A percentile compares a stretch with the other conserved stretches of the same genome.
These are phyloP conservation scores for Metschnikowia lunata DNA, from an alignment of 805 yeast genomes.

Conservation along the genomic window DNA sequence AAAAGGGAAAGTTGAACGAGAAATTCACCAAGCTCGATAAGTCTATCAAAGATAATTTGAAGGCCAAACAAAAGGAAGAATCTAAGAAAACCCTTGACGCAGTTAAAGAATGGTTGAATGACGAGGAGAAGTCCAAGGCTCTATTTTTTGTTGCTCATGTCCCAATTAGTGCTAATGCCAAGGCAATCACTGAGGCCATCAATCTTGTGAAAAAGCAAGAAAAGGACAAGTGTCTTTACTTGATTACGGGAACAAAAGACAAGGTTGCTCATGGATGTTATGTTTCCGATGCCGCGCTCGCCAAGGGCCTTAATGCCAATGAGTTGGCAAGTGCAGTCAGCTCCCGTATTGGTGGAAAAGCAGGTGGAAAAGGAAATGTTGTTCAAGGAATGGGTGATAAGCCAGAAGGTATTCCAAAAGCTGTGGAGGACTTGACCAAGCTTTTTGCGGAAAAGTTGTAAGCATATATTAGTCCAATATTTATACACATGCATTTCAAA, in stretches of 20 bases:
- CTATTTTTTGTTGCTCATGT: constrained; percentile 63
- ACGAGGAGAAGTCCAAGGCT: constrained; percentile 42
- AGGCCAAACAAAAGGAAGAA: constrained; percentile 84
- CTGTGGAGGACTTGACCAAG: constrained; percentile 65
- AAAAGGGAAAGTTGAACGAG: constrained; percentile 70
- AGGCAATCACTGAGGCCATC: constrained; percentile 91
- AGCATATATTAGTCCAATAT: constrained; percentile 2
- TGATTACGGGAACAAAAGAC: constrained; percentile 65
- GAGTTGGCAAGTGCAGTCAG: constrained; percentile 72
- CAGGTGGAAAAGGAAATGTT: constrained; percentile 96
- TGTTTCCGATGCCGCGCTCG: constrained; percentile 65
- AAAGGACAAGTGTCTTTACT: constrained; percentile 70
- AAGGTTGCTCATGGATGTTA: constrained; percentile 96
- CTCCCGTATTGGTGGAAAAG: constrained; percentile 84
- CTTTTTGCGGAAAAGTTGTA: constrained; percentile 57
- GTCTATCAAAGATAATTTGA: constrained; percentile 80
- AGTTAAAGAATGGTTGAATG: constrained; percentile 63
- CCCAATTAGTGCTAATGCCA: constrained; percentile 75
- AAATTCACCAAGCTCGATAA: constrained; percentile 79
- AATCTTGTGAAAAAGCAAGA: constrained; percentile 73
- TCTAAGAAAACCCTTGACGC: constrained; percentile 74
- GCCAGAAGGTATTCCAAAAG: constrained; percentile 61
- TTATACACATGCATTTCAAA: neutral
- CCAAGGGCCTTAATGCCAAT: constrained; percentile 68
- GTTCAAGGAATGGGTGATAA: constrained; percentile 97